Percentiles rank a stretch among this genome's conserved stretches.
phyloP scores from a whole-genome alignment of 192 early-diverging fungal genomes.

The Funneliformis geosporum region DNA sequence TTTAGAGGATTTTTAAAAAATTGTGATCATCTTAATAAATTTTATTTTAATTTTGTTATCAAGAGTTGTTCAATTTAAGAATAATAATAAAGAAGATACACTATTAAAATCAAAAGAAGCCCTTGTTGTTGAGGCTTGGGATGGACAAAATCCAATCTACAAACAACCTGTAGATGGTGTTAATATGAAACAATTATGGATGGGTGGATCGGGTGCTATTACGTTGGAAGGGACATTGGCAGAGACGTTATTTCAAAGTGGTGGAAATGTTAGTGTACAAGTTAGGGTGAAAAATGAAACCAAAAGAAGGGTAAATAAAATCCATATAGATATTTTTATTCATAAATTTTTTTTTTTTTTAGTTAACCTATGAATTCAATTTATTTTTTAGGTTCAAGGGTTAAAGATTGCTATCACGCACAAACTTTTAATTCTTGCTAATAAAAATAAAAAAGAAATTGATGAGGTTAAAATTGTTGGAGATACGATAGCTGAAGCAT shows the following conservation, averaged over 20 bases:
- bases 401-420: constrained; percentile 48
- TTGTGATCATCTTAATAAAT: background rate
- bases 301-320: constrained; percentile 46
- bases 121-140: constrained; percentile 59
- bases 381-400: constrained; percentile 53
- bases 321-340: background rate
- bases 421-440: constrained; percentile 51
- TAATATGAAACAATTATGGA: constrained; percentile 46
- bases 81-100: constrained; percentile 56
- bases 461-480: constrained; percentile 50
- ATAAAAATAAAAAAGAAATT: constrained; percentile 44
- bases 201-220: constrained; percentile 45
- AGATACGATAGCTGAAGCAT: constrained; percentile 46
- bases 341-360: background rate
- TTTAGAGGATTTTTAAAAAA: background rate
- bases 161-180: constrained; percentile 36
- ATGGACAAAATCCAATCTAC: constrained; percentile 44
- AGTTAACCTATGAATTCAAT: background rate
- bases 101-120: constrained; percentile 59
- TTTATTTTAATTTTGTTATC: too few species aligned
- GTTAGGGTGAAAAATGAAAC: constrained; percentile 53
- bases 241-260: constrained; percentile 42
- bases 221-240: constrained; percentile 40
- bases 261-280: constrained; percentile 46
- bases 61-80: constrained; percentile 57